phyloP scores from a whole-genome alignment of 495 filamentous ascomycete genomes.

The Lophium mytilinum region DNA sequence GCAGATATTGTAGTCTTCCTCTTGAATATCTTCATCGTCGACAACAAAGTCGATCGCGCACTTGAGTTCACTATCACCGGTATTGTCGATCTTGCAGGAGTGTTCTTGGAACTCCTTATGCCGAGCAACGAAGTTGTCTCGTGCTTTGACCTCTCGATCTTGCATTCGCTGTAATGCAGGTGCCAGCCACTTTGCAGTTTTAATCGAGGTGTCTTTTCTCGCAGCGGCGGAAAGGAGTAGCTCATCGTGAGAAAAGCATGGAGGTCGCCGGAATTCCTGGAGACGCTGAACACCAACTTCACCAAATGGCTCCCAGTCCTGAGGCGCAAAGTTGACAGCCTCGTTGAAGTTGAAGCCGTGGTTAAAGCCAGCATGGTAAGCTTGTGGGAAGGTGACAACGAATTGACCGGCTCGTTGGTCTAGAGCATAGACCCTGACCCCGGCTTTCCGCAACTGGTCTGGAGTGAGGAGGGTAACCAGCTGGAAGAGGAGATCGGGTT shows the following conservation, averaged over 20 bases:
- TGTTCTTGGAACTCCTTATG: constrained; percentile 50
- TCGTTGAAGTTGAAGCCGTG: constrained; percentile 94
- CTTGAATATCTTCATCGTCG: constrained; percentile 29
- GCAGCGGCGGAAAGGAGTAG: constrained; percentile 80
- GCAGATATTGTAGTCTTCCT: constrained; percentile 84
- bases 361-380: constrained; percentile 47
- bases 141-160: constrained; percentile 60
- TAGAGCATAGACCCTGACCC: constrained; percentile 87
- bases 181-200: constrained; percentile 89
- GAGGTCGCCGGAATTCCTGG: constrained; percentile 80
- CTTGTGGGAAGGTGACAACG: constrained; percentile 63
- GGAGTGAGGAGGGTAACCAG: constrained; percentile 90
- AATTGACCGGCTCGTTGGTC: constrained; percentile 92
- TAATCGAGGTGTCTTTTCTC: constrained; percentile 66
- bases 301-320: constrained; percentile 94
- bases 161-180: constrained; percentile 74
- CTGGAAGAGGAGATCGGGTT: constrained; percentile 94
- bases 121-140: constrained; percentile 56
- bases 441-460: constrained; percentile 89
- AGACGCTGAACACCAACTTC: constrained; percentile 78
- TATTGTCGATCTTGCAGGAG: constrained; percentile 39
- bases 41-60: constrained; percentile 20
- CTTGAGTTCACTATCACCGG: constrained; percentile 20
- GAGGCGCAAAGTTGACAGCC: constrained; percentile 94
- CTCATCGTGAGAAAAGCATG: constrained; percentile 97